Evolutionary conservation across 371 early-diverging fungal species (phyloP).

Genomic region (Fennellomyces sp.): DNA sequence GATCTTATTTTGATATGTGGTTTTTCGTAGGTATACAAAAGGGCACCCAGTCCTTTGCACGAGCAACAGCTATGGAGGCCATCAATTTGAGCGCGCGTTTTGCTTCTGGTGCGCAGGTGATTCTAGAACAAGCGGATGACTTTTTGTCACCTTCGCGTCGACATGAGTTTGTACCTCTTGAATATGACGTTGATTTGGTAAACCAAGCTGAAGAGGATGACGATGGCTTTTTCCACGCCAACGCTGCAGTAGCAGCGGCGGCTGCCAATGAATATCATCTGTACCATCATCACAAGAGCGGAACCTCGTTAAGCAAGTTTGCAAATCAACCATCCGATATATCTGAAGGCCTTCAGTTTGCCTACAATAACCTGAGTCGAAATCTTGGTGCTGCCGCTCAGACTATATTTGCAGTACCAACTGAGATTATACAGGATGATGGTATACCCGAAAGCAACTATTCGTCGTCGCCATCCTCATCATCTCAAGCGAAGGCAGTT

Average conservation of each 20-base stretch:
- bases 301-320: constrained; percentile 64
- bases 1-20: background rate
- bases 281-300: background rate
- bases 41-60: constrained; percentile 88
- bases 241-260: background rate
- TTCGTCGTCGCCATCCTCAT: background rate
- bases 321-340: constrained; percentile 84
- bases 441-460: constrained; percentile 10
- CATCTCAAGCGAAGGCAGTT: constrained; percentile 67
- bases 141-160: constrained; percentile 50
- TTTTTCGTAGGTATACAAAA: constrained; percentile 72
- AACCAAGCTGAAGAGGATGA: constrained; percentile 12
- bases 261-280: constrained; percentile 5
- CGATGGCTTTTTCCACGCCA: constrained; percentile 10
- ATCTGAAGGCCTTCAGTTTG: constrained; percentile 84
- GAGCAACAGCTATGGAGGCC: constrained; percentile 89
- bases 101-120: constrained; percentile 88
- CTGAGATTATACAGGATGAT: constrained; percentile 73
- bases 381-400: constrained; percentile 82
- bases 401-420: constrained; percentile 90
- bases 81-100: constrained; percentile 86
- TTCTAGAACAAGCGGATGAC: constrained; percentile 92
- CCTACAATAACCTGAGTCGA: constrained; percentile 75
- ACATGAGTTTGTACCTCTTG: constrained; percentile 1
- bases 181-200: constrained; percentile 4